phyloP scores from a whole-genome alignment of 2,329 filamentous ascomycete genomes.

The Sporothrix pseudoabietina region DNA sequence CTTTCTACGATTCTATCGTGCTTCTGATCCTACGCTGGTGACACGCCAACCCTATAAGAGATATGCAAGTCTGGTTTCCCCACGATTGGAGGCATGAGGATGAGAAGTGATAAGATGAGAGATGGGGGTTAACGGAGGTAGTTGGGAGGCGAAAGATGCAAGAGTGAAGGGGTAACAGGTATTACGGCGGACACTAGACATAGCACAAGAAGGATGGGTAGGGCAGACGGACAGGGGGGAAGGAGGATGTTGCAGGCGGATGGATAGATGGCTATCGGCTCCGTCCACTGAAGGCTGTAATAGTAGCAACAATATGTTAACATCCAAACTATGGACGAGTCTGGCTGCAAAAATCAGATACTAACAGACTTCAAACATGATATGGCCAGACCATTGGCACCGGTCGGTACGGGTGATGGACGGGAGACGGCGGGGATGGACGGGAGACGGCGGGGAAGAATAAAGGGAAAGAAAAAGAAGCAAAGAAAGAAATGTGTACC shows the following conservation, averaged over 20 bases:
- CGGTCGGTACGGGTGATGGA: neutral
- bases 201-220: neutral
- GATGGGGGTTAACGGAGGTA: neutral
- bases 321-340: neutral
- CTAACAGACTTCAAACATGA: neutral
- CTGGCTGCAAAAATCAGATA: neutral
- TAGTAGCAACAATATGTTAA: neutral
- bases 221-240: neutral
- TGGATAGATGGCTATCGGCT: neutral
- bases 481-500: neutral
- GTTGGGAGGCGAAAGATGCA: neutral
- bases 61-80: neutral
- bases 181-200: neutral
- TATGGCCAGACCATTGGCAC: conserved; percentile 8
- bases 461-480: neutral
- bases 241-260: neutral
- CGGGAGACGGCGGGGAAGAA: neutral
- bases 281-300: neutral
- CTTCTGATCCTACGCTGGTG: neutral
- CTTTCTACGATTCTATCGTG: neutral
- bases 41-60: neutral
- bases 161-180: neutral
- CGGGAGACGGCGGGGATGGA: neutral
- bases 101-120: neutral
- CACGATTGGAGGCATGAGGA: conserved; percentile 3